Evolutionary conservation across 2,329 filamentous ascomycete genomes (phyloP).

Genomic region (Aureobasidium sp.): DNA sequence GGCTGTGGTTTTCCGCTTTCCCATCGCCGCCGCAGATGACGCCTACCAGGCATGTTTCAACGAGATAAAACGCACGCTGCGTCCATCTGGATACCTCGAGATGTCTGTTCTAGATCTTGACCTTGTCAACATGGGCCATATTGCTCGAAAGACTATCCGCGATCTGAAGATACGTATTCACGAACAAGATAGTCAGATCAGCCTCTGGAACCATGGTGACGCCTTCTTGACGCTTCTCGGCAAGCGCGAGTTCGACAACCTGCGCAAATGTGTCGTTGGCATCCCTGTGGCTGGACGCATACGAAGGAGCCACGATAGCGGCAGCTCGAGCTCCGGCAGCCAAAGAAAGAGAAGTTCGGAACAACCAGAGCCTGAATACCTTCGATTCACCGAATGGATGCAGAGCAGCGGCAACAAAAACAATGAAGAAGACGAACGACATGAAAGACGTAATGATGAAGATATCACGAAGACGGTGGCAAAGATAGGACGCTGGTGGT

Average conservation of each 20-base stretch:
- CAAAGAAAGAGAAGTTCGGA: background rate
- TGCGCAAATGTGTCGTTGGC: slow-evolving; percentile 71
- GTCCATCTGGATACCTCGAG: slow-evolving; percentile 73
- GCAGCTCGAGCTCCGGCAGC: slow-evolving; percentile 20
- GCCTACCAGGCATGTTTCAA: slow-evolving; percentile 64
- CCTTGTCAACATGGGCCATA: slow-evolving; percentile 73
- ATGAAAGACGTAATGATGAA: slow-evolving; percentile 52
- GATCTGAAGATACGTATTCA: slow-evolving; percentile 65
- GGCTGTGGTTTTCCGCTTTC: slow-evolving; percentile 70
- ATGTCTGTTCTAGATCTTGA: slow-evolving; percentile 71
- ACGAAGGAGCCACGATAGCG: slow-evolving; percentile 28
- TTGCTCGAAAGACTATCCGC: slow-evolving; percentile 60
- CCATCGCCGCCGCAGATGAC: slow-evolving; percentile 58
- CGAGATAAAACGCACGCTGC: slow-evolving; percentile 69
- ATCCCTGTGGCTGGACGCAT: slow-evolving; percentile 60
- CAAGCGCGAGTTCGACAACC: slow-evolving; percentile 60
- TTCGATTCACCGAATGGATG: background rate
- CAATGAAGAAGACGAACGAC: background rate
- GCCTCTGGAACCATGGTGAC: slow-evolving; percentile 49
- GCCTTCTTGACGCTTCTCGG: slow-evolving; percentile 59
- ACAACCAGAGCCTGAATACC: slow-evolving; percentile 5
- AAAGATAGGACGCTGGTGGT: slow-evolving; percentile 93
- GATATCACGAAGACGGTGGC: slow-evolving; percentile 89
- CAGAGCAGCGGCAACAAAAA: background rate
- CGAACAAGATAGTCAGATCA: slow-evolving; percentile 51